Base-by-base conservation (phyloP, 2,329 filamentous ascomycete species). In the Zymoseptoria tritici region DNA sequence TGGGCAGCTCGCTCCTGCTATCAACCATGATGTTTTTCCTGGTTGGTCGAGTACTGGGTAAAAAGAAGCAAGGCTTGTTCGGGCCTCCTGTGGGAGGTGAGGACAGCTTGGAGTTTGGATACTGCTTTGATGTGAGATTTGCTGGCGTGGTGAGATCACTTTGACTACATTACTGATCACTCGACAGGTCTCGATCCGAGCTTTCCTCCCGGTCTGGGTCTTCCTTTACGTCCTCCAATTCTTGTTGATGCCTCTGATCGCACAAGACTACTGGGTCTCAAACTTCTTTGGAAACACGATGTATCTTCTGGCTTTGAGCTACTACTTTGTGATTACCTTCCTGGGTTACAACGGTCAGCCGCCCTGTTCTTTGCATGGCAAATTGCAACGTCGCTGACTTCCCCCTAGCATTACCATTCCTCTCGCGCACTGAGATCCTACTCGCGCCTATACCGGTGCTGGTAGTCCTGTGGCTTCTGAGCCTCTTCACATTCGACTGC, bases 281-380 rank as follows among this genome's bases (percentile, higher is more conserved):
- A 75, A 83, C 21, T 81, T 88, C 62, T 77, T 88, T 42, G 84
- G 84, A 26, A 88, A 88, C 68, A 81, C 83, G 1, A 79, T 88
- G 64, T 88, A 88, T 67, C 78, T 88, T n/a, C 76, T 85, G 46
- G 85, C 85, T 0, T 74, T 86, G 56, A 80, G 80, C 26, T 88
- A 88, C 74, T 88, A 88, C 73, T 85, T 83, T 68, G 81, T 87
- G 65, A 85, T 88, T 67, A 86, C 83, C 8, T 88, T 88, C 71
- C 75, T 88, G 51, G 85, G 85, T 36, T 88, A 88, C 73, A 88
- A 88, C 67, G 78, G 78, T 79, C 71, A 52, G 70, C 66, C 49
- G n/a, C 57, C 16, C 4, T 9, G n/a, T 16, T 21, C 9, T 31
- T 13, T n/a, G 51, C 9, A 46, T 20, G 9, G 11, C 19, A 52